Evolutionary conservation across 2,329 filamentous ascomycete genomes (phyloP), one percentile per base, ranked within the genome.

Genomic region (Paecilomyces sp.): DNA sequence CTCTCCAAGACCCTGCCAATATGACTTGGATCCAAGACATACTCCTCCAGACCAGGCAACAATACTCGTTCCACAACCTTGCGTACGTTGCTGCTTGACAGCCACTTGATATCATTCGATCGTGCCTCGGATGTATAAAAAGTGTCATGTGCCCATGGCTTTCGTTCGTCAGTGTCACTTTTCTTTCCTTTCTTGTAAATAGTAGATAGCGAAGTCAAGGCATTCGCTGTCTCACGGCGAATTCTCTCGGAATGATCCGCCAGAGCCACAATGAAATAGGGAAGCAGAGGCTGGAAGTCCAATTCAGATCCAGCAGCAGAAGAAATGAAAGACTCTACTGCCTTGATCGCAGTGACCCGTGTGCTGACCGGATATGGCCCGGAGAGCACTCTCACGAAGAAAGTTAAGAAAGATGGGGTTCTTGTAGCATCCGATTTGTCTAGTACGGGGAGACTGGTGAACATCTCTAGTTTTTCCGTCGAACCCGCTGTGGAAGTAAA

Each of bases 31-130:
- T 97, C 92, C 65, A 97, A 84, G 3, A 93, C 82, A 68, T 88
- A 95, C 74, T 97, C 94, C 74, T 97, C 92, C 9, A 96, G 76
- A 1, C 83, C 84, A 0, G 90, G 90, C 22, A 91, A 73, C n/a
- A 97, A 75, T 41, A 89, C 80, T 22, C 84, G 80, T 22, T 85
- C 81, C 0, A 94, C 69, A 22, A 95, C 74, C 60, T 84, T 86
- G 52, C 82, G 77, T 1, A 79, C 77, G 58, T 88, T 82, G 25
- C 86, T 82, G 0, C 77, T 69, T 3, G 83, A 74, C 58, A 95
- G 79, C 79, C 83, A 85, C 54, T 82, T 77, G 15, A 88, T 63
- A 22, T 72, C 67, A 18, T 77, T 75, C 2, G 77, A 79, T 13
- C 76, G 72, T 36, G 81, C 76, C 5, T 76, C 76, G 54, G 80